Conservation (phyloP, 2,329 filamentous ascomycete species). For the Fusarium duplospermum region DNA sequence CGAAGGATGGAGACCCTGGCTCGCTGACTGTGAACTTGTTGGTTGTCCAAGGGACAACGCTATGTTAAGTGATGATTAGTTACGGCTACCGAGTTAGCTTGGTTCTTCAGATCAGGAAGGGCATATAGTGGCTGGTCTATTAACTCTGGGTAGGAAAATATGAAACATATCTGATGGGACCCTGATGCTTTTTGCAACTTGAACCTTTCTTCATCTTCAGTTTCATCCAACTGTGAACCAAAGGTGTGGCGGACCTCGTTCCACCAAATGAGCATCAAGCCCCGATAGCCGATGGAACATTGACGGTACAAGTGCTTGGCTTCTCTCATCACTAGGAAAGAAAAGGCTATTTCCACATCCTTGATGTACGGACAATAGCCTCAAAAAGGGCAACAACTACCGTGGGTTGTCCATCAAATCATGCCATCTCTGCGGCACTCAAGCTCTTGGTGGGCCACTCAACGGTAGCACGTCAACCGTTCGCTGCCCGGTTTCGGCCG, state of each 20-base stretch:
- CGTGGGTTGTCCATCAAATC: neutral
- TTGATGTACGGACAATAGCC: neutral
- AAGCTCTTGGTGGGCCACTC: conserved; percentile 1
- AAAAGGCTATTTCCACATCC: neutral
- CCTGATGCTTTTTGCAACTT: neutral
- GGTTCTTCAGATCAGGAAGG: neutral
- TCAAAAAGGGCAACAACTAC: neutral
- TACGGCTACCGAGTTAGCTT: neutral
- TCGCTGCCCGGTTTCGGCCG: conserved; percentile 32
- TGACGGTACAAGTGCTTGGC: neutral
- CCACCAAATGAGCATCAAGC: neutral
- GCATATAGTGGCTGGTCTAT: neutral
- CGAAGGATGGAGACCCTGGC: neutral
- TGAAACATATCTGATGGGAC: neutral
- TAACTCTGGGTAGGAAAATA: neutral
- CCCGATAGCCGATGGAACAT: neutral
- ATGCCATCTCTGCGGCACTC: conserved; percentile 5
- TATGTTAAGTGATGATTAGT: neutral
- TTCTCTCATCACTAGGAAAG: neutral
- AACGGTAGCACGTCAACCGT: conserved; percentile 4
- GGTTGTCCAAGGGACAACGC: neutral
- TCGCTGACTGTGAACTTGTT: neutral
- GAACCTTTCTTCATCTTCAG: neutral
- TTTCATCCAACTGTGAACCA: neutral
- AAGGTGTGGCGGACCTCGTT: neutral